Base-by-base conservation (phyloP, 192 early-diverging fungal species). In the Coemansia aciculifera region DNA sequence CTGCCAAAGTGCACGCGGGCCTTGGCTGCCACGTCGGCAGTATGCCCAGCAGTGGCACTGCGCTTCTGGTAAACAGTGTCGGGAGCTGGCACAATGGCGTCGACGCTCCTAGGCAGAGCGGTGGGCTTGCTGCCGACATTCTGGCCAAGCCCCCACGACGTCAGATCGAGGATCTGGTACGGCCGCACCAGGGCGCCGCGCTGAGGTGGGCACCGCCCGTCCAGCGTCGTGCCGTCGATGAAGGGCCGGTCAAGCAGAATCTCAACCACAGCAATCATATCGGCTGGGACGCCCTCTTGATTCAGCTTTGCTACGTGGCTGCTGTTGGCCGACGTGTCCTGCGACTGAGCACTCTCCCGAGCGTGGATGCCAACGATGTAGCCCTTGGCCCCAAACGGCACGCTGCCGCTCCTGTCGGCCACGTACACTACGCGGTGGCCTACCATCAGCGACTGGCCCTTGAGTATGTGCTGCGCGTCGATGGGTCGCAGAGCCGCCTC, bases 181-280 rank as follows among this genome's bases (percentile, higher is more conserved):
- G 85, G 84, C 21, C 74, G 81, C 23, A 94, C 88, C 1, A 88
- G 74, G 70, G 89, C 86, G 15, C 96, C 94, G 49, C 93, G 91
- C 59, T 85, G 79, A 21, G 85, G 83, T 5, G 90, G 88, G 71
- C 94, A 97, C 67, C 89, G 73, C 42, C 90, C 91, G 43, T 89
- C 89, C n/a, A 98, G 79, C 37, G 83, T 89, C 19, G 81, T 86
- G 3, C 92, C 94, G 61, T 88, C 89, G 79, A 95, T 87, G 67
- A 97, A 93, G 5, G 87, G 67, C 62, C 77, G 69, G 78, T 99
- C 97, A 69, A 98, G 93, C 0, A 99, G 73, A 15, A 99, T 86
- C 68, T 98, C 96, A 5, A 98, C 73, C 51, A 85, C 79, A 19
- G 87, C 75, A 29, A 90, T 90, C 34, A 88, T 85, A 46, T 73